These are phyloP conservation scores for Aureoboletus auriporus DNA, from an alignment of 768 basidiomycete species.

Conservation along the genomic window DNA sequence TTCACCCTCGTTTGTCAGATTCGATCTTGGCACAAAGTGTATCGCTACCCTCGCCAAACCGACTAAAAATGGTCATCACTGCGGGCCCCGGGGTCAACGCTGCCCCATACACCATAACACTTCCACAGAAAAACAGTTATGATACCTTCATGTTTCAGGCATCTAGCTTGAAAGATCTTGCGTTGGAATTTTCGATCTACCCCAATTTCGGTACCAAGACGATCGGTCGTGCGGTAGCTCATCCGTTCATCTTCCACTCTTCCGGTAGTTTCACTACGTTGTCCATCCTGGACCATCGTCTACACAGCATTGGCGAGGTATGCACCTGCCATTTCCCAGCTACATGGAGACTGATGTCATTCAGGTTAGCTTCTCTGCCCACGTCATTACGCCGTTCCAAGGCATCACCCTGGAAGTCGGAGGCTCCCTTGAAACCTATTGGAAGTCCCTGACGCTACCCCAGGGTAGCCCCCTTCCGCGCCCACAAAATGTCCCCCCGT, in stretches of 20 bases:
- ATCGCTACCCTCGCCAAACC: slow-evolving; percentile 64
- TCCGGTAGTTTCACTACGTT: slow-evolving; percentile 56
- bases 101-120: slow-evolving; percentile 85
- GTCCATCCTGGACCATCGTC: slow-evolving; percentile 87
- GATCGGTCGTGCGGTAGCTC: slow-evolving; percentile 86
- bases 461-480: slow-evolving; percentile 26
- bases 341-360: slow-evolving; percentile 3
- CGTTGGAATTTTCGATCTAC: slow-evolving; percentile 90
- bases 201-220: slow-evolving; percentile 97
- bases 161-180: slow-evolving; percentile 63
- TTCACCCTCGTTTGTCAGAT: slow-evolving; percentile 72
- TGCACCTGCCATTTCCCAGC: slow-evolving; percentile 8
- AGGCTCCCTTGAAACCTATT: slow-evolving; percentile 95
- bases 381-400: slow-evolving; percentile 83
- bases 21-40: slow-evolving; percentile 64
- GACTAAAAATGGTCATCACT: slow-evolving; percentile 94
- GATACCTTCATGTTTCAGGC: slow-evolving; percentile 87
- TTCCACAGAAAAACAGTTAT: slow-evolving; percentile 70
- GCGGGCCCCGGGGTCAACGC: slow-evolving; percentile 78
- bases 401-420: slow-evolving; percentile 93
- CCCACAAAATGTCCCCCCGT: slow-evolving; percentile 36
- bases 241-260: slow-evolving; percentile 66
- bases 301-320: slow-evolving; percentile 94
- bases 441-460: slow-evolving; percentile 69
- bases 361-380: slow-evolving; percentile 86